A percentile compares a stretch with the other conserved stretches of the same genome.
Conservation (phyloP, 2,329 filamentous ascomycete species). For the Aureobasidium subglaciale region DNA sequence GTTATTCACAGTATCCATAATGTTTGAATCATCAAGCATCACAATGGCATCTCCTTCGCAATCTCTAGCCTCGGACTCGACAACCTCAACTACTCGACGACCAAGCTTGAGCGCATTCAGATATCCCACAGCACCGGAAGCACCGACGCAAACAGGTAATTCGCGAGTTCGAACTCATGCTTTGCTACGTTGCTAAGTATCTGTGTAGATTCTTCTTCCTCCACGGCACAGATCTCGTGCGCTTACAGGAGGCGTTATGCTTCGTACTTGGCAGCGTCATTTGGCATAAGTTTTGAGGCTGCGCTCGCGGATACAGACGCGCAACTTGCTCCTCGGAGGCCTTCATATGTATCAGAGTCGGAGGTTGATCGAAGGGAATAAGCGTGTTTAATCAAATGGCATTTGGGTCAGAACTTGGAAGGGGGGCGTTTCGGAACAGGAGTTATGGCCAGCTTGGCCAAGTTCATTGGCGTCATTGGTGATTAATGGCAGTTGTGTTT, state of each 20-base stretch:
- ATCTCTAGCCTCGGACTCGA: not conserved
- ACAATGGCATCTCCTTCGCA: not conserved
- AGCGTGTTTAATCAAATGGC: not conserved
- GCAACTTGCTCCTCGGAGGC: constrained; percentile 1
- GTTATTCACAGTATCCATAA: too few species aligned
- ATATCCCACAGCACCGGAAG: not conserved
- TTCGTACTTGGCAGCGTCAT: constrained; percentile 1
- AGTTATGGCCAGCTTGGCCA: not conserved
- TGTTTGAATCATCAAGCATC: not conserved
- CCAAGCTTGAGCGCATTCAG: constrained; percentile 2
- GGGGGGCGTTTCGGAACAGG: not conserved
- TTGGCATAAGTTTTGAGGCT: constrained; percentile 10
- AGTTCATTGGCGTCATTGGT: not conserved
- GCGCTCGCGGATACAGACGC: constrained; percentile 9
- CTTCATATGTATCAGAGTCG: constrained; percentile 3
- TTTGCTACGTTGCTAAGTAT: not conserved
- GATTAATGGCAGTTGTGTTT: not conserved
- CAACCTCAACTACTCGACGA: not conserved
- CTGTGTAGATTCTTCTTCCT: not conserved
- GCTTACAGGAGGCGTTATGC: constrained; percentile 11
- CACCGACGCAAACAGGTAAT: not conserved
- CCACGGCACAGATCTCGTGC: constrained; percentile 10
- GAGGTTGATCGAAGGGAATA: constrained; percentile 8
- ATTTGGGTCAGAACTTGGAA: not conserved
- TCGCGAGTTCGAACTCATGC: too few species aligned